A percentile compares a stretch with the other conserved stretches of the same genome.
phyloP scores from a whole-genome alignment of 2,329 filamentous ascomycete species.

The Ilyonectria destructans region DNA sequence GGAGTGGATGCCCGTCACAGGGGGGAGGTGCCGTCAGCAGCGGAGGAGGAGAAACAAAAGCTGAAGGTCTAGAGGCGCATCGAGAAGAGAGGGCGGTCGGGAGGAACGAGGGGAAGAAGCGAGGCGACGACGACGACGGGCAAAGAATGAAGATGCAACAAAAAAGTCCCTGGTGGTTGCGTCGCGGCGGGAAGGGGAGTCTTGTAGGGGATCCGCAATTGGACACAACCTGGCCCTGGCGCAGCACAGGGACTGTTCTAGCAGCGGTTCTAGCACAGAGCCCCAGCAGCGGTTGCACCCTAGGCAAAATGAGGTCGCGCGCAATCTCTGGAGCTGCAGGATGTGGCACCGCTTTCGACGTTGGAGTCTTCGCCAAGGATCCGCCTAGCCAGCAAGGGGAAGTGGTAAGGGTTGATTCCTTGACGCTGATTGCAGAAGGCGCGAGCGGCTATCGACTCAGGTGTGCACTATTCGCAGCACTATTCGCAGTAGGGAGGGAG shows the following conservation, averaged over 20 bases:
- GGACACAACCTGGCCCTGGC: constrained; percentile 36
- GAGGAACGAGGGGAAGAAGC: constrained; percentile 34
- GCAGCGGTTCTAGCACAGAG: constrained; percentile 2
- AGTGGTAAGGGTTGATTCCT: background rate
- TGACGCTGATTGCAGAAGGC: background rate
- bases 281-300: constrained; percentile 29
- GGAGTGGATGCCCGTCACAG: constrained; percentile 41
- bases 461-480: background rate
- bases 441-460: background rate
- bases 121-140: constrained; percentile 22
- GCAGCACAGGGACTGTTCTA: constrained; percentile 10
- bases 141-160: constrained; percentile 35
- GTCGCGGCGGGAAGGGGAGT: constrained; percentile 21
- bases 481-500: background rate
- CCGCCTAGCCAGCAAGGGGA: constrained; percentile 17
- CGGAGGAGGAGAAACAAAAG: constrained; percentile 37
- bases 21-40: constrained; percentile 33
- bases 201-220: constrained; percentile 43
- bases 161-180: constrained; percentile 36
- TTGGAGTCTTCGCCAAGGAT: constrained; percentile 41
- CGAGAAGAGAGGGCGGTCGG: constrained; percentile 38
- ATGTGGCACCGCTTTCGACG: constrained; percentile 36
- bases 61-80: constrained; percentile 42
- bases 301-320: constrained; percentile 37
- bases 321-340: constrained; percentile 41